Evolutionary conservation across 202 grass and related monocot genomes (phyloP), one percentile per base, ranked within the genome.

Genomic region (Saccharum hybrid): DNA sequence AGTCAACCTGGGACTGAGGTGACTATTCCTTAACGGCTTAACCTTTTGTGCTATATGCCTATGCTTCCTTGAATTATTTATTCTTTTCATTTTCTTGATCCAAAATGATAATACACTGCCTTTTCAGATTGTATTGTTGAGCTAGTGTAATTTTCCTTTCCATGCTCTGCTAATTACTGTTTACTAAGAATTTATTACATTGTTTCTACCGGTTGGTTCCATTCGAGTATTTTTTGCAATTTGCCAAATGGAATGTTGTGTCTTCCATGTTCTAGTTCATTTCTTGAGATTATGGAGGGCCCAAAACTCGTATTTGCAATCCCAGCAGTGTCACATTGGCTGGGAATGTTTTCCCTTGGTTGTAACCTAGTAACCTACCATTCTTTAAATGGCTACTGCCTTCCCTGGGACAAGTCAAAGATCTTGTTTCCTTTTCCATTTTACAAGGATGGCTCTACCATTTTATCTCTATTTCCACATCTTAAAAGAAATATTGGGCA

Each of bases 1-100:
- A 85, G 57, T 88, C 90, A 83, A 39, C 86, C 82, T 84, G 84
- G 84, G 40, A 77, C 52, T 43, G 92, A 97, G 88, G 94, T 97
- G 40, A 57, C 37, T 54, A 60, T 74, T 69, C 62, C 66, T 49
- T 26, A 62, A 41, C 1, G 3, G 0, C 57, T 26, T 61, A 61
- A 78, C 37, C 33, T 76, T 33, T 9, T 82, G 16, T 42, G 39
- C 63, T 15, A 56, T 69, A 26, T 37, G 13, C 74, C 79, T 70
- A 76, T 43, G 59, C 46, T 86, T 76, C 49, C 48, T 16, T 86
- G 21, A 68, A 42, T 7, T 79, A 54, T 40, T 34, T 77, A 33
- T 77, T 67, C 7, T 52, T 22, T 80, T 13, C 22, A 37, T 78
- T 88, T 73, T 78, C 9, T 48, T 66, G 66, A 49, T 79, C 2